Conservation (phyloP, 805 yeast genomes). For the Maudiozyma saulgeensis region DNA sequence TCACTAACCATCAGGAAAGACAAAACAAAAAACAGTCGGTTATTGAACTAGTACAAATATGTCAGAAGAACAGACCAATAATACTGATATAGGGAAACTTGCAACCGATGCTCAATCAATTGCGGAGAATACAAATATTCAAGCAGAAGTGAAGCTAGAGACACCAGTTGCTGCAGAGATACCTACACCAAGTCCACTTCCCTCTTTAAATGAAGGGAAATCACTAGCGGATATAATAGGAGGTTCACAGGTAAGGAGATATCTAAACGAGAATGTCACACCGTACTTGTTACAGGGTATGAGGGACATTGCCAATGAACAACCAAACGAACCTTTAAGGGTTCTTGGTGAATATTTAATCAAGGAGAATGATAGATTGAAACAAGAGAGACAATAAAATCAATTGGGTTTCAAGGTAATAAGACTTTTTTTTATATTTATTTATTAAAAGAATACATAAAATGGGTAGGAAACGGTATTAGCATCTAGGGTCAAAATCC, state of each 20-base stretch:
- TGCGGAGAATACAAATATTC: no score
- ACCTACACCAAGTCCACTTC: background rate
- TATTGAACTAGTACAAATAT: no score
- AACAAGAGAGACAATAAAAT: background rate
- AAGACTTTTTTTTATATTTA: no score
- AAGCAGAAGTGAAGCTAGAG: background rate
- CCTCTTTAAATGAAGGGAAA: background rate
- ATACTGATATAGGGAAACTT: no score
- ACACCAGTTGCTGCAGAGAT: constrained; percentile 1
- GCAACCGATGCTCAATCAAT: no score
- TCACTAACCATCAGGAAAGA: background rate
- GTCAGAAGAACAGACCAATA: no score
- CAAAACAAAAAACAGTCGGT: no score
- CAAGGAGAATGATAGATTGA: constrained; percentile 24
- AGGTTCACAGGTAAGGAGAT: constrained; percentile 63
- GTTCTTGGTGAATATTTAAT: constrained; percentile 48
- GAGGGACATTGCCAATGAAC: constrained; percentile 39
- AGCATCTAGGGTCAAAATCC: no score
- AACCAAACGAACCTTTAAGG: constrained; percentile 47
- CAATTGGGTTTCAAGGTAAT: no score
- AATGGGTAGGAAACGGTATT: no score
- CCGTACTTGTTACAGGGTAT: constrained; percentile 57
- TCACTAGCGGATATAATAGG: constrained; percentile 45
- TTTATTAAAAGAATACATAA: background rate
- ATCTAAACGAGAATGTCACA: constrained; percentile 56